Conservation (phyloP, 2,329 filamentous ascomycete species). For the Phialocephala sp. region DNA sequence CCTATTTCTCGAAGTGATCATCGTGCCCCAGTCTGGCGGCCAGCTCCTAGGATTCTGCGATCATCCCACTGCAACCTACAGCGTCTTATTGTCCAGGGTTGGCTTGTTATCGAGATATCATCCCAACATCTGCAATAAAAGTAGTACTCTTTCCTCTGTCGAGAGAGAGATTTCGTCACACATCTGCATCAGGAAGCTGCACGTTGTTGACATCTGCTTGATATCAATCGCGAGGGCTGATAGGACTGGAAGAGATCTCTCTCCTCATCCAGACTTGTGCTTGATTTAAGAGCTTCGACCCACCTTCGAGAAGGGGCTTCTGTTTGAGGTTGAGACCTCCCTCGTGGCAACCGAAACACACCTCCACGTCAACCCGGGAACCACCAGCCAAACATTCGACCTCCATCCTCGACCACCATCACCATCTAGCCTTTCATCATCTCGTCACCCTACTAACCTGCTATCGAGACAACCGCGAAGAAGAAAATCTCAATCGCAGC, state of each 20-base stretch:
- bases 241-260: neutral
- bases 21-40: neutral
- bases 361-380: conserved; percentile 8
- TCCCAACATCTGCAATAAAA: neutral
- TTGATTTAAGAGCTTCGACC: conserved; percentile 16
- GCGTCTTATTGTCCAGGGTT: conserved; percentile 7
- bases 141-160: neutral
- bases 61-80: neutral
- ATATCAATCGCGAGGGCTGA: neutral
- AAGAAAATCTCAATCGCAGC: neutral
- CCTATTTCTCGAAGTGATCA: conserved; percentile 6
- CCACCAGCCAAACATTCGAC: conserved; percentile 10
- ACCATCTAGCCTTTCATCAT: conserved; percentile 4
- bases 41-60: neutral
- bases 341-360: conserved; percentile 25
- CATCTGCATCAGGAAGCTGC: too few relatives aligned
- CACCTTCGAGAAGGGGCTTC: conserved; percentile 28
- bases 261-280: neutral
- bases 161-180: neutral
- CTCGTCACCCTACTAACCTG: neutral
- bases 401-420: conserved; percentile 12
- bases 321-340: conserved; percentile 31
- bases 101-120: neutral
- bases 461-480: conserved; percentile 2
- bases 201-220: neutral